Evolutionary conservation across 1,284 basidiomycete genomes (phyloP).

Genomic region (Meira nashicola): DNA sequence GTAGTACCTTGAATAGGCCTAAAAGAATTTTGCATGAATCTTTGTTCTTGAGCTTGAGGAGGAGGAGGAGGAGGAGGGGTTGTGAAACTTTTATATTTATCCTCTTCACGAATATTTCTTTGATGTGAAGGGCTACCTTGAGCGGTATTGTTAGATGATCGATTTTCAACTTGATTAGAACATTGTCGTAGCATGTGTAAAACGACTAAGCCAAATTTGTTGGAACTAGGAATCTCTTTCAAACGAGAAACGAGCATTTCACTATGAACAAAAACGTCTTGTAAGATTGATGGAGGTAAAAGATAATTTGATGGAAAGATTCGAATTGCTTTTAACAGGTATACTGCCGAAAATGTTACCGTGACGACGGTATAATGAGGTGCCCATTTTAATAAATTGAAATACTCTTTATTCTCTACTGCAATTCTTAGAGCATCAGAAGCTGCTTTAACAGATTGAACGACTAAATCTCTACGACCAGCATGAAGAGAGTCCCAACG

Average conservation of each 20-base stretch:
- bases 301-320: constrained; percentile 72
- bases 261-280: constrained; percentile 68
- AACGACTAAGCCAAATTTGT: too few species aligned
- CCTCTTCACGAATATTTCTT: too few species aligned
- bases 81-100: too few species aligned
- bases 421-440: constrained; percentile 75
- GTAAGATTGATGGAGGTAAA: constrained; percentile 70
- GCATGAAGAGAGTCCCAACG: constrained; percentile 86
- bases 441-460: constrained; percentile 87
- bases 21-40: too few species aligned
- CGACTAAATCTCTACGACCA: constrained; percentile 85
- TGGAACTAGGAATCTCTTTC: constrained; percentile 69
- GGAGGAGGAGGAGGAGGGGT: too few species aligned
- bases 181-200: too few species aligned
- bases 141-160: too few species aligned
- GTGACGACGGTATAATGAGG: constrained; percentile 88
- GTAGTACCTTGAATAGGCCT: too few species aligned
- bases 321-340: constrained; percentile 65
- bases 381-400: constrained; percentile 75
- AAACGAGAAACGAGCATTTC: constrained; percentile 76
- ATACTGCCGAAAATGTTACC: constrained; percentile 83
- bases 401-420: constrained; percentile 69
- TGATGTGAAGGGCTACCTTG: too few species aligned
- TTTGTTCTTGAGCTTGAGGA: too few species aligned
- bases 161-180: too few species aligned